Evolutionary conservation across 2,329 filamentous ascomycete species (phyloP).

Genomic region (Thielaviopsis musarum): DNA sequence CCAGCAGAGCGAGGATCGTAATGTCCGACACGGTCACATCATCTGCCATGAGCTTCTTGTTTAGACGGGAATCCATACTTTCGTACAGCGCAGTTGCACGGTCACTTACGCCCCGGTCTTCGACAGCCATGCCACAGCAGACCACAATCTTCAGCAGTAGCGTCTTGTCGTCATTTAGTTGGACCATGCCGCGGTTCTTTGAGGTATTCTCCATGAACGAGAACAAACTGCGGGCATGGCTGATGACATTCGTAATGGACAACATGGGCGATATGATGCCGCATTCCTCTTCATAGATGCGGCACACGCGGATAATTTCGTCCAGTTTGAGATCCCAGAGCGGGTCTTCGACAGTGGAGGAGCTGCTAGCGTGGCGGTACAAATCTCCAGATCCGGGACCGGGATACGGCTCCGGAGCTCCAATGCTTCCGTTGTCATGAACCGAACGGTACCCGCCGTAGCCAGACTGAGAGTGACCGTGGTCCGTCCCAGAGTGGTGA

Average conservation of each 20-base stretch:
- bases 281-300: conserved; percentile 76
- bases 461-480: conserved; percentile 9
- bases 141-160: conserved; percentile 70
- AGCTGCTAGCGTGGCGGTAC: conserved; percentile 3
- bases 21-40: conserved; percentile 29
- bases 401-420: conserved; percentile 1
- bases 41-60: conserved; percentile 45
- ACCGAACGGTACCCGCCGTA: conserved; percentile 7
- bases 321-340: conserved; percentile 63
- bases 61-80: conserved; percentile 54
- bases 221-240: conserved; percentile 52
- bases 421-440: conserved; percentile 7
- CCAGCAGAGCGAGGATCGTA: conserved; percentile 34
- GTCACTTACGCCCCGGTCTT: conserved; percentile 63
- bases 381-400: background rate
- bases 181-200: conserved; percentile 19
- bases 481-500: conserved; percentile 10
- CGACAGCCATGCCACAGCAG: conserved; percentile 59
- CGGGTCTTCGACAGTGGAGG: conserved; percentile 39
- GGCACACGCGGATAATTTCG: conserved; percentile 64
- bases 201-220: conserved; percentile 46
- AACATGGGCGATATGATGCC: conserved; percentile 84
- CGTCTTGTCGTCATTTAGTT: conserved; percentile 36
- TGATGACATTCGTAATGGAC: conserved; percentile 53
- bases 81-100: conserved; percentile 58